Percentiles rank a stretch among this genome's conserved stretches.
Conservation (phyloP, 1,139 yeast species). For the Yamadazyma kanchanaburiensis region DNA sequence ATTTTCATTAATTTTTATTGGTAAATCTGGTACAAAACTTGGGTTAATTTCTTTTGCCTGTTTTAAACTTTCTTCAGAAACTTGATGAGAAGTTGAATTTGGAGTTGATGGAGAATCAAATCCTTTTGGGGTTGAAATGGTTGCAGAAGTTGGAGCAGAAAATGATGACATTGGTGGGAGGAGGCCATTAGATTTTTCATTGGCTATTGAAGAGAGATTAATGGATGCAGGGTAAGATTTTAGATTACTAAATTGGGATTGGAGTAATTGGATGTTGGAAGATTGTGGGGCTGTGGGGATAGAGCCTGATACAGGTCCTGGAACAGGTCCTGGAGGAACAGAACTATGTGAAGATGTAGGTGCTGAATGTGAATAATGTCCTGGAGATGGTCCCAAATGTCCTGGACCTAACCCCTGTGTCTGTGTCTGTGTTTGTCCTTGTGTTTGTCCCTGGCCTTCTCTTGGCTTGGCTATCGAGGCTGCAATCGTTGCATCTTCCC, state of each 20-base stretch:
- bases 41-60: slow-evolving; percentile 13
- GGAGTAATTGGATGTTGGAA: slow-evolving; percentile 14
- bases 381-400: background rate
- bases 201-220: slow-evolving; percentile 31
- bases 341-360: slow-evolving; percentile 2
- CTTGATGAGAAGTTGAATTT: slow-evolving; percentile 5
- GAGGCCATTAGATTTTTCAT: slow-evolving; percentile 14
- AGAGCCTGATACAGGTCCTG: slow-evolving; percentile 2
- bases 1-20: slow-evolving; percentile 22
- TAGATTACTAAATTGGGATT: slow-evolving; percentile 18
- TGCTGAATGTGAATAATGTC: slow-evolving; percentile 2
- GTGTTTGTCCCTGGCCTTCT: too few relatives aligned
- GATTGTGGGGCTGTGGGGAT: slow-evolving; percentile 4
- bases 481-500: too few relatives aligned
- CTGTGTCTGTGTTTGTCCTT: background rate
- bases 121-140: background rate
- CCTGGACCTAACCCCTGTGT: background rate
- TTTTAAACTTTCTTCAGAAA: slow-evolving; percentile 7
- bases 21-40: slow-evolving; percentile 18
- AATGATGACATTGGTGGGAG: slow-evolving; percentile 41
- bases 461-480: too few relatives aligned
- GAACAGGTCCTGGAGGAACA: slow-evolving; percentile 2
- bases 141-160: slow-evolving; percentile 8
- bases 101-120: background rate
- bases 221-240: slow-evolving; percentile 38